Percentiles rank a stretch among this genome's conserved stretches.
These are phyloP conservation scores for Escallonia herrerae DNA, from an alignment of 129 eudicot genomes.

Conservation along the genomic window DNA sequence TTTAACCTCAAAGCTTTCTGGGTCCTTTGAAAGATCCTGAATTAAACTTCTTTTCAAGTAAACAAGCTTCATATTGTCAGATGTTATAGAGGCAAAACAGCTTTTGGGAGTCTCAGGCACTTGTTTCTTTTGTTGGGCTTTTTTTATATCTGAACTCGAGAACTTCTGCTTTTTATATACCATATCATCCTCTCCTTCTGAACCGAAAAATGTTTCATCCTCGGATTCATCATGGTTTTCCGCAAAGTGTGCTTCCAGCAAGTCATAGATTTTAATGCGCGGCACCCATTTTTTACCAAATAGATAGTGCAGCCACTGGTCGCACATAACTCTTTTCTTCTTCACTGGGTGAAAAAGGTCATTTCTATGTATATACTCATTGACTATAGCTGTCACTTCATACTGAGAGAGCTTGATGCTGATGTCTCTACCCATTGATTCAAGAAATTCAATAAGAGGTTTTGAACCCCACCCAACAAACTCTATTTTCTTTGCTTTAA, in stretches of 20 bases:
- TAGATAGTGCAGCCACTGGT: conserved; percentile 50
- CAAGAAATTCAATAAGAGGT: conserved; percentile 65
- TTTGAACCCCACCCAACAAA: conserved; percentile 84
- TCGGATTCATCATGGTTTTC: conserved; percentile 68
- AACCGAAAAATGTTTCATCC: conserved; percentile 39
- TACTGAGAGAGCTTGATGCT: conserved; percentile 36
- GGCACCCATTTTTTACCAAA: conserved; percentile 59
- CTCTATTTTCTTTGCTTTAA: conserved; percentile 46
- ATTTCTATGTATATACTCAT: conserved; percentile 37
- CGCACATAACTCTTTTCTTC: conserved; percentile 70
- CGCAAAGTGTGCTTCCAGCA: conserved; percentile 61
- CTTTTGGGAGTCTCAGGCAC: conserved; percentile 38
- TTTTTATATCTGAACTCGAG: conserved; percentile 18
- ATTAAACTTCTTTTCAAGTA: conserved; percentile 68
- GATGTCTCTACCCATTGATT: conserved; percentile 60
- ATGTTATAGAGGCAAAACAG: conserved; percentile 59
- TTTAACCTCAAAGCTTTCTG: conserved; percentile 58
- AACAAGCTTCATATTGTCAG: conserved; percentile 71
- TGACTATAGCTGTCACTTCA: conserved; percentile 51
- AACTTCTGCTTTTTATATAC: conserved; percentile 20
- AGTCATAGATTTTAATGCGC: conserved; percentile 50
- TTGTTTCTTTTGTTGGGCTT: conserved; percentile 23
- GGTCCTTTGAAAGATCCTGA: conserved; percentile 56
- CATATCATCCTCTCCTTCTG: conserved; percentile 34
- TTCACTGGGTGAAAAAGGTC: conserved; percentile 51